Conservation (phyloP, 495 filamentous ascomycete species). For the Viridothelium virens region DNA sequence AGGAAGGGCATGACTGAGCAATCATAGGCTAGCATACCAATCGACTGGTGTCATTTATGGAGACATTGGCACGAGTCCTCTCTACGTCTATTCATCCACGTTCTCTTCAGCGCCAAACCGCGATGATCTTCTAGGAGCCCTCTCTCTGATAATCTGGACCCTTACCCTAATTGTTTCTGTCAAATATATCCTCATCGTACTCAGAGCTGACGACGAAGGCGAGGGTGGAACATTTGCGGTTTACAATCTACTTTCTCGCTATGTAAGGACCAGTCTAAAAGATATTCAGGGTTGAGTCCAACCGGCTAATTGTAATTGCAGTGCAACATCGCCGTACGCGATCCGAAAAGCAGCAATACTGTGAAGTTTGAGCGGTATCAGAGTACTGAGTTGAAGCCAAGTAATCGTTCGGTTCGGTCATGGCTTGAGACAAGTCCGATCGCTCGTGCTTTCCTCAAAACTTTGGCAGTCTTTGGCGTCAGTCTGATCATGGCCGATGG, state of each 20-base stretch:
- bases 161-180: constrained; percentile 22
- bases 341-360: constrained; percentile 24
- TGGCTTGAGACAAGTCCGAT: constrained; percentile 51
- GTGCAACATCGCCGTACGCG: constrained; percentile 44
- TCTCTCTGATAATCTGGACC: constrained; percentile 22
- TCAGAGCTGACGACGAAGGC: constrained; percentile 36
- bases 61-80: constrained; percentile 67
- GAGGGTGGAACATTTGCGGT: constrained; percentile 24
- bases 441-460: constrained; percentile 49
- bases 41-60: constrained; percentile 68
- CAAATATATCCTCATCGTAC: constrained; percentile 31
- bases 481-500: constrained; percentile 64
- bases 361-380: constrained; percentile 51
- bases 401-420: constrained; percentile 47
- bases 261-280: not conserved
- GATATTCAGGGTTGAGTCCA: constrained; percentile 33
- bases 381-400: constrained; percentile 45
- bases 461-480: constrained; percentile 63
- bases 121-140: constrained; percentile 20
- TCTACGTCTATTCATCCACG: constrained; percentile 67
- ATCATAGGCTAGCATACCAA: constrained; percentile 52
- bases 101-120: constrained; percentile 46
- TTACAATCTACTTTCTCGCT: constrained; percentile 28
- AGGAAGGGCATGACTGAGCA: not conserved
- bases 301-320: constrained; percentile 19